Percentiles rank a stretch among this genome's conserved stretches.
phyloP scores from a whole-genome alignment of 345 rosid genomes.

The Salix koriyanagi region DNA sequence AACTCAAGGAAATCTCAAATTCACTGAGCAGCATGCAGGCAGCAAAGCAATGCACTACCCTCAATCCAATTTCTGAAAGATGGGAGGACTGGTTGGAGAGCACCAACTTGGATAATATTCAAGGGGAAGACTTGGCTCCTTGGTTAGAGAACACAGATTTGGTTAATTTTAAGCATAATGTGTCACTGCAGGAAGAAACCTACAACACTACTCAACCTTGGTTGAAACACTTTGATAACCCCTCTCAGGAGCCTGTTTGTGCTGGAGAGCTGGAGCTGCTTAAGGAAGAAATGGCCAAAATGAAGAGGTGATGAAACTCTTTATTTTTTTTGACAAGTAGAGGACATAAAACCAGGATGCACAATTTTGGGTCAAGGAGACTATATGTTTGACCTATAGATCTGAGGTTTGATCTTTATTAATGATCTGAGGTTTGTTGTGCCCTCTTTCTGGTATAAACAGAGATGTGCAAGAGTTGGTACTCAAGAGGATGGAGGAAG shows the following conservation, averaged over 20 bases:
- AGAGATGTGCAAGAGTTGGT: slow-evolving; percentile 52
- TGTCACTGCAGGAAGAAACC: slow-evolving; percentile 38
- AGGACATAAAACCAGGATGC: background rate
- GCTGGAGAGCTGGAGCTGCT: slow-evolving; percentile 46
- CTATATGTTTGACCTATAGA: background rate
- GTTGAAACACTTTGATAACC: slow-evolving; percentile 41
- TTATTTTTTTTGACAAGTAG: background rate
- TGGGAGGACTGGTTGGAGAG: slow-evolving; percentile 83
- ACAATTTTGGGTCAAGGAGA: background rate
- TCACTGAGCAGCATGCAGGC: slow-evolving; percentile 49
- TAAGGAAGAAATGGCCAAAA: slow-evolving; percentile 50
- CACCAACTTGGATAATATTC: slow-evolving; percentile 57
- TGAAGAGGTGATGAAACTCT: slow-evolving; percentile 45
- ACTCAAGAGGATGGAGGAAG: slow-evolving; percentile 51
- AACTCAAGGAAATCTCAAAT: slow-evolving; percentile 59
- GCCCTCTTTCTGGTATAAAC: slow-evolving; percentile 25
- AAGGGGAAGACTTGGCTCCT: slow-evolving; percentile 51
- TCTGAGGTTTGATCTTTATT: background rate
- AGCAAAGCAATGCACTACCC: slow-evolving; percentile 42
- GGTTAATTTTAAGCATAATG: slow-evolving; percentile 35
- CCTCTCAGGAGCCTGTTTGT: slow-evolving; percentile 34
- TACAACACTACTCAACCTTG: slow-evolving; percentile 31
- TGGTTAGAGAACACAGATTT: slow-evolving; percentile 49
- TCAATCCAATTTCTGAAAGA: slow-evolving; percentile 54
- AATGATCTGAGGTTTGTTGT: background rate